These are phyloP conservation scores for Dactylellina haptotyla DNA, from an alignment of 2,329 filamentous ascomycete species.

Conservation along the genomic window DNA sequence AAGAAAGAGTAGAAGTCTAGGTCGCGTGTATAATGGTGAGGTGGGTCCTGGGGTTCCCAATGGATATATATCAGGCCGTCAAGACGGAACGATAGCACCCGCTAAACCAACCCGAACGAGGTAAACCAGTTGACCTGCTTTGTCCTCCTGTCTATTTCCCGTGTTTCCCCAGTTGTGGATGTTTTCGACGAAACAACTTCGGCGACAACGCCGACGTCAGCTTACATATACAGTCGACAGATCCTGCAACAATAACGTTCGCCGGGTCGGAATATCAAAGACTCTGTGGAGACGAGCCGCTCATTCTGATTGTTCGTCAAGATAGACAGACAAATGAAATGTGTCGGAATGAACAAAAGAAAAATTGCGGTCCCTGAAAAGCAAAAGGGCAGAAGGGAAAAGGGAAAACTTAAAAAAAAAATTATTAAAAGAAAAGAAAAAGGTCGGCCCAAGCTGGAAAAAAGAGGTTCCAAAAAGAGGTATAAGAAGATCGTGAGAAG, in stretches of 20 bases:
- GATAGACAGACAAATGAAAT: slow-evolving; percentile 32
- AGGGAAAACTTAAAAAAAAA: too few relatives aligned
- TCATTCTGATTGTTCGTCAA: slow-evolving; percentile 42
- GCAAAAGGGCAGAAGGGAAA: not conserved
- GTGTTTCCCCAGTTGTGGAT: slow-evolving; percentile 25
- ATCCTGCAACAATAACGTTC: slow-evolving; percentile 28
- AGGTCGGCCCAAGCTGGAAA: slow-evolving; percentile 16
- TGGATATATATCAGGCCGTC: slow-evolving; percentile 49
- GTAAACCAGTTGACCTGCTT: not conserved
- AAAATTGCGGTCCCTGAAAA: not conserved
- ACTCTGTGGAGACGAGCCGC: slow-evolving; percentile 25
- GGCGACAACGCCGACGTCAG: slow-evolving; percentile 49
- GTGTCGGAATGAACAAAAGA: not conserved
- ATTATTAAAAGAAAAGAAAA: slow-evolving; percentile 10
- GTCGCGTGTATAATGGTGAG: slow-evolving; percentile 41
- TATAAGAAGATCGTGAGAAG: slow-evolving; percentile 53
- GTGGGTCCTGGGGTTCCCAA: slow-evolving; percentile 41
- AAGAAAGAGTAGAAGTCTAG: slow-evolving; percentile 11
- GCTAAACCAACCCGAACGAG: slow-evolving; percentile 34
- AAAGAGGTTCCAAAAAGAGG: slow-evolving; percentile 42
- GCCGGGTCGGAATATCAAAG: slow-evolving; percentile 25
- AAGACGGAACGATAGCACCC: slow-evolving; percentile 33
- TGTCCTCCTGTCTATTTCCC: not conserved
- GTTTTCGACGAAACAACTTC: slow-evolving; percentile 22
- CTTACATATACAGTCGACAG: slow-evolving; percentile 51